Base-by-base conservation (phyloP, 2,329 filamentous ascomycete species). In the Epichloe gansuensis region DNA sequence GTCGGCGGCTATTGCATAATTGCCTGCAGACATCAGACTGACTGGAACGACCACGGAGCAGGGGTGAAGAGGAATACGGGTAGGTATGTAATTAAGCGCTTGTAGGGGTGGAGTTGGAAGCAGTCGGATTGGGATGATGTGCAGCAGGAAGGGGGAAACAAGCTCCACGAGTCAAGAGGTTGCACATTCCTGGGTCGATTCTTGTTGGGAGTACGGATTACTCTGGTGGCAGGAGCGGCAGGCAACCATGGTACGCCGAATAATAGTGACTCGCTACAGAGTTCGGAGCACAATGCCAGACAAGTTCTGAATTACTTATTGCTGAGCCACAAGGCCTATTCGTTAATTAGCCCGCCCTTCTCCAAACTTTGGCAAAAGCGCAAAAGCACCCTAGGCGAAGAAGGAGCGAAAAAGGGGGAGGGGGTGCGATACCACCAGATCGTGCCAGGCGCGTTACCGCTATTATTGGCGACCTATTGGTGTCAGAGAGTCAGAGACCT, bases 91-190 rank as follows among this genome's bases (percentile, higher is more conserved):
- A 44, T 44, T 47, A 50, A 42, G 46, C 51, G 51, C 46, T 41
- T 35, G 31, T 46, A 39, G 41, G 34, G 41, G 35, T 13, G 48
- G 34, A 52, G 39, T 15, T 28, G 21, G 31, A 21, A 41, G n/a
- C 47, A 34, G 52, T 46, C 39, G 47, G 28, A 25, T 46, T 43
- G 46, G 23, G 52, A 51, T 48, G 48, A 45, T 51, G 48, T 54
- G 48, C 48, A 31, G 31, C 7, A 49, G 37, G 15, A 15, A 25
- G 28, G 12, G 28, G 28, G 34, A 13, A 41, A 28, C 23, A 38
- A 44, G 47, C 47, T 51, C 28, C 48, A 53, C 38, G 48, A 53
- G 52, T 53, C 52, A 53, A 50, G 48, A 39, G 48, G 41, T 17
- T 45, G 41, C 46, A 52, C 41, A 34, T 39, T 46, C 42, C 34